Percentiles rank a stretch among this genome's conserved stretches.
phyloP scores from a whole-genome alignment of 2,329 filamentous ascomycete genomes.

The Botrytis medusae region DNA sequence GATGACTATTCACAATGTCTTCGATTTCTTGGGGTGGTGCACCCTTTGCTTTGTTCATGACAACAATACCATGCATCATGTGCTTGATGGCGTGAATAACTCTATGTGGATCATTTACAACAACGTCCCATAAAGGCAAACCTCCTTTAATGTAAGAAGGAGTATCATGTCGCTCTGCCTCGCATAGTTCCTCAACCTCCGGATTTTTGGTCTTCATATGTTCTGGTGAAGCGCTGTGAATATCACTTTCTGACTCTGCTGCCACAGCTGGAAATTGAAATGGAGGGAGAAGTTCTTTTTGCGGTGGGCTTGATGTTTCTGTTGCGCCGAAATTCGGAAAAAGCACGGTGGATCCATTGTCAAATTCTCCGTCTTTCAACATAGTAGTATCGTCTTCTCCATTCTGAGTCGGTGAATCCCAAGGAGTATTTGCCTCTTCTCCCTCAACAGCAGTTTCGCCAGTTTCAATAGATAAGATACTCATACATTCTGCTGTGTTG shows the following conservation, averaged over 20 bases:
- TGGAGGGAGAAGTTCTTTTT: constrained; percentile 2
- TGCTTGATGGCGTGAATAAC: constrained; percentile 19
- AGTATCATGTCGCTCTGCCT: constrained; percentile 16
- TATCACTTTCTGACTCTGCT: no score
- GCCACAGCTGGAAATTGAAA: neutral
- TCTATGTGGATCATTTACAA: constrained; percentile 14
- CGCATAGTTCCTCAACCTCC: constrained; percentile 6
- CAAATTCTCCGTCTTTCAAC: neutral
- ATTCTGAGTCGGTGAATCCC: constrained; percentile 7
- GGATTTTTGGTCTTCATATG: neutral
- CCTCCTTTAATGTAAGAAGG: constrained; percentile 19
- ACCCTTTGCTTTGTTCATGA: neutral
- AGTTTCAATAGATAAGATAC: constrained; percentile 11
- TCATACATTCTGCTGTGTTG: constrained; percentile 6
- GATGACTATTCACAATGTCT: neutral
- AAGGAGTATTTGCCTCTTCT: neutral
- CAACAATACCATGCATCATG: constrained; percentile 16
- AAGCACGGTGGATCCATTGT: neutral
- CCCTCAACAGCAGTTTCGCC: neutral
- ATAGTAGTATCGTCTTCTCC: neutral
- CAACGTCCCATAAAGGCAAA: neutral
- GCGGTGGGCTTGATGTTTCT: neutral
- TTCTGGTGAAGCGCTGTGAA: neutral
- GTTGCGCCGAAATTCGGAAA: neutral
- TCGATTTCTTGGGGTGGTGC: neutral